Evolutionary conservation across 257 asterid genomes (phyloP), one percentile per base, ranked within the genome.

Genomic region (Petunia axillaris): DNA sequence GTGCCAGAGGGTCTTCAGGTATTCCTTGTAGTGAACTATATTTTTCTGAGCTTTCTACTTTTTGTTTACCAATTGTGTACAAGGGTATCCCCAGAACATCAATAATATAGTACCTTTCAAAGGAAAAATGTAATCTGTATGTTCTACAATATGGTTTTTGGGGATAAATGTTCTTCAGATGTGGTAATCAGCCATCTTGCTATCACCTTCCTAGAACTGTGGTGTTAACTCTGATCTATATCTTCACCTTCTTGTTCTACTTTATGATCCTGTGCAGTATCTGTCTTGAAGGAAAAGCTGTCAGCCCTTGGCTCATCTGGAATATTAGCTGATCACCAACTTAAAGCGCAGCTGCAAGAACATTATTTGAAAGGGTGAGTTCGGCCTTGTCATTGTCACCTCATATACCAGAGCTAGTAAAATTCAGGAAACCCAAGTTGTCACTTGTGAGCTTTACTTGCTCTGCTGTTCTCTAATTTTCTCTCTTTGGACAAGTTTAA

Each of bases 1-100:
- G 96, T 87, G 99, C 98, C 83, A 86, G 97, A 87, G 99, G 99
- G 78, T 94, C 99, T 75, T 96, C 99, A 90, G 99, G 99, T 95
- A 87, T 84, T 84, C 84, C 54, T 9, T 14, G 9, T 50, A 11
- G 25, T 25, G 77, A 60, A 50, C 46, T 71, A 10, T 1, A 13
- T 8, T 35, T 71, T 48, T 50, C 11, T 71, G 25, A 10, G 52
- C 44, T 4, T 50, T 71, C 1, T 71, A 48, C 41, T 50, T 36
- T 25, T 36, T 50, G 44, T 71, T 48, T 35, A 71, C 60, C 62
- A 71, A 36, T 4, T 35, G 35, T 48, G 10, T 50, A 38, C 44
- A 48, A 73, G 62, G 62, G 62, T 43, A 35, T 58, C 43, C 55
- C 1, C 13, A 73, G 35, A 50, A 13, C 25, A 73, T 73, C 62